Base-by-base conservation (phyloP, 1,284 basidiomycete genomes). In the Sanghuangporus baumii region DNA sequence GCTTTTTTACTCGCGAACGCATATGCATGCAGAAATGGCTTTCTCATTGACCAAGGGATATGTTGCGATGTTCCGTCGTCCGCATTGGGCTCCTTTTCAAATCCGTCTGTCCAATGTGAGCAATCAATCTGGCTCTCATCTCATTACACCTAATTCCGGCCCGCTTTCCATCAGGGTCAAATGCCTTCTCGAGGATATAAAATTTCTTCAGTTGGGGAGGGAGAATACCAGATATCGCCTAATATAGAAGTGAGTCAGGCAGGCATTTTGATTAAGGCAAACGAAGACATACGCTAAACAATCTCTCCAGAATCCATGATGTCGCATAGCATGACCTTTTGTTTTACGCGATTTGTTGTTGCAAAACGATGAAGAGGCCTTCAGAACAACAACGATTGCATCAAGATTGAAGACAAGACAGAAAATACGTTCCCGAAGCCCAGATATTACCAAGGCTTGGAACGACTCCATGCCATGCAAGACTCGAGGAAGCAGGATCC, bases 211-310 rank as follows among this genome's bases (percentile, higher is more conserved):
- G 55, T 43, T 9, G n/a, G 6, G 14, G 31, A 37, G 16, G 14
- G 31, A 37, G 16, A 31, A 18, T 14, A 14, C 23, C 56, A 14
- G 57, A 31, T 31, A 20, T 59, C 9, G 47, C 57, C 47, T 48
- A 59, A 59, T 59, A 59, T 36, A 40, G 57, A 59, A 46, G 43
- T 59, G 57, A 59, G 57, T 59, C 46, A 59, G 31, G 11, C 26
- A 9, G 18, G 14, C 26, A 9, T 34, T 36, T 59, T 50, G 31
- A 48, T 59, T 18, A 26, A 12, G 26, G 2, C 51, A 36, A n/a
- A 36, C 18, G 20, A 55, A 6, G 38, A 38, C 54, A 23, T 18
- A 36, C 57, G 36, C 57, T 34, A 38, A 36, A 18, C 43, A 59
- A 20, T 34, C 34, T 50, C 36, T 36, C 31, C 47, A 48, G 57